Percentiles rank a stretch among this genome's conserved stretches.
Evolutionary conservation across 306 rosid genomes (phyloP).

Genomic region (Senna tora): DNA sequence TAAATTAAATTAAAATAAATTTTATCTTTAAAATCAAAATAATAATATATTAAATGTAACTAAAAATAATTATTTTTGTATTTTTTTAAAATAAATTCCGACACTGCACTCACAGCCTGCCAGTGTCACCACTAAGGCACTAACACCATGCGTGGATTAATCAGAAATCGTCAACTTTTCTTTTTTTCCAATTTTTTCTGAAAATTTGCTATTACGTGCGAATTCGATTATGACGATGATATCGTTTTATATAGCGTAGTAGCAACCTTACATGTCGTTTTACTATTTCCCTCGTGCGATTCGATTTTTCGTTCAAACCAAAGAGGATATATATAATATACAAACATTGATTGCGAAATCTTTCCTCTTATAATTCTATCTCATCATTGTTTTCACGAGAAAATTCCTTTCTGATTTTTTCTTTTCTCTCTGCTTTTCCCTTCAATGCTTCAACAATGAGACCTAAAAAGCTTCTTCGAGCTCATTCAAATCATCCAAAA

Average conservation of each 20-base stretch:
- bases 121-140: too few species aligned
- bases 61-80: too few species aligned
- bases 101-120: too few species aligned
- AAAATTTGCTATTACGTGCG: too few species aligned
- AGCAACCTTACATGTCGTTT: not conserved
- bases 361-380: too few species aligned
- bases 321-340: not conserved
- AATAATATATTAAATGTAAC: too few species aligned
- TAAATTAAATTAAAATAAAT: too few species aligned
- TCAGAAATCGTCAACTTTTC: not conserved
- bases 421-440: slow-evolving; percentile 33
- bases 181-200: too few species aligned
- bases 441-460: slow-evolving; percentile 42
- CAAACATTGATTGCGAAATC: not conserved
- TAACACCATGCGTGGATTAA: not conserved
- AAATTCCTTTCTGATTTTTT: slow-evolving; percentile 24
- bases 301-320: too few species aligned
- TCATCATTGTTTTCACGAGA: slow-evolving; percentile 43
- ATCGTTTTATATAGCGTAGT: not conserved
- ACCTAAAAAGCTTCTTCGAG: slow-evolving; percentile 45
- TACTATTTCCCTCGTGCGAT: too few species aligned
- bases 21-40: too few species aligned
- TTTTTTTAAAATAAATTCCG: too few species aligned
- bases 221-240: not conserved
- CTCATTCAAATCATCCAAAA: slow-evolving; percentile 30